Evolutionary conservation across 768 basidiomycete species (phyloP).

Genomic region (Tricholoma furcatifolium): DNA sequence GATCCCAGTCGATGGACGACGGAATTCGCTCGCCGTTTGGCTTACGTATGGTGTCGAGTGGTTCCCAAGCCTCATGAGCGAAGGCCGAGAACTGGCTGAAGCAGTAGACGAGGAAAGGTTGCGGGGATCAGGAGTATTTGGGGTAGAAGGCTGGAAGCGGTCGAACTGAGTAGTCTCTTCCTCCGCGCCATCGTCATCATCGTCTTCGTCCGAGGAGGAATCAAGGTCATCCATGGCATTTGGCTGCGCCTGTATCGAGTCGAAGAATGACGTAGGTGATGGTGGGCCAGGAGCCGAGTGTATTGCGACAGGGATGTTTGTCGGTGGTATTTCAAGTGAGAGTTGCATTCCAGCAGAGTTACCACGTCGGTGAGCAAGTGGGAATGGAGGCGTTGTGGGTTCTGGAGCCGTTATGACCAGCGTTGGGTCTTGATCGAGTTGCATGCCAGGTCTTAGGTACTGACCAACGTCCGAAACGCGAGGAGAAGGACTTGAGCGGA

Average conservation of each 20-base stretch:
- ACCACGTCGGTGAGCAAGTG: slow-evolving; percentile 31
- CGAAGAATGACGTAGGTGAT: slow-evolving; percentile 73
- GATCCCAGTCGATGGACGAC: slow-evolving; percentile 27
- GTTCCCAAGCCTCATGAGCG: slow-evolving; percentile 66
- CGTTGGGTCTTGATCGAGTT: slow-evolving; percentile 26
- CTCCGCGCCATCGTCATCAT: slow-evolving; percentile 22
- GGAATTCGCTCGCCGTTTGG: slow-evolving; percentile 31
- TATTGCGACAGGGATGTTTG: slow-evolving; percentile 41
- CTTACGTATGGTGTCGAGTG: slow-evolving; percentile 67
- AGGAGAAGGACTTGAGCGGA: slow-evolving; percentile 21
- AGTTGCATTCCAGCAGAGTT: slow-evolving; percentile 25
- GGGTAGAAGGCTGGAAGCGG: slow-evolving; percentile 4
- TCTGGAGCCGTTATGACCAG: slow-evolving; percentile 39
- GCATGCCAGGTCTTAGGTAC: slow-evolving; percentile 12
- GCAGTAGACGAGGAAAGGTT: slow-evolving; percentile 38
- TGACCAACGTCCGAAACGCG: slow-evolving; percentile 19
- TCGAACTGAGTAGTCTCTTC: slow-evolving; percentile 29
- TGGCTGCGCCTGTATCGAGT: slow-evolving; percentile 65
- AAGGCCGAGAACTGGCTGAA: slow-evolving; percentile 31
- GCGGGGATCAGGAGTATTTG: slow-evolving; percentile 27
- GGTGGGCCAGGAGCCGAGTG: slow-evolving; percentile 64
- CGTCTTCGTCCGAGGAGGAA: slow-evolving; percentile 52
- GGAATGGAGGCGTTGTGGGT: slow-evolving; percentile 43
- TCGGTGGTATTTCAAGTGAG: slow-evolving; percentile 46
- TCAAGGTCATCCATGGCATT: slow-evolving; percentile 76